Evolutionary conservation across 352 stramenopile species (phyloP), one percentile per base, ranked within the genome.

Genomic region (Globisporangium spinosum): DNA sequence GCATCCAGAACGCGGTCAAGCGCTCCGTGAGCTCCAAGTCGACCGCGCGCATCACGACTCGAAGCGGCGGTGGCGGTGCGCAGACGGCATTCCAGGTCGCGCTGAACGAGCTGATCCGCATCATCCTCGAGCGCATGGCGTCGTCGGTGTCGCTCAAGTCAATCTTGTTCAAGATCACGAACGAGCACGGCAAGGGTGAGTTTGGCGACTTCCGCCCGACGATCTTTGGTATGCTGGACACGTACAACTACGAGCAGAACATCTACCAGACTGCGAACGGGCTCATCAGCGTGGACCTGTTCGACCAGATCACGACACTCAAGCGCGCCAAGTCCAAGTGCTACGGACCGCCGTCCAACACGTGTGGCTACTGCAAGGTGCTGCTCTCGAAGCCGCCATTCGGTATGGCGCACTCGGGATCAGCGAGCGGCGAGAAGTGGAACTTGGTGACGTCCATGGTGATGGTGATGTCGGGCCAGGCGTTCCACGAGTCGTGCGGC

Each of bases 141-240:
- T 97, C 91, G 1, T 97, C 86, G 35, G 93, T 98, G 59, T 97
- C 94, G 35, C 75, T 98, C 12, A 92, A 91, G 72, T 92, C 96
- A 68, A 94, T 98, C 43, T 75, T 98, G 60, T 95, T 97, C 63
- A 98, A 98, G 79, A 97, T 98, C 62, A 98, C 94, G 58, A 97
- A 90, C 56, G 95, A 98, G 72, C 90, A 98, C 75, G 90, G 91
- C 10, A 91, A 91, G 62, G 96, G 89, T 71, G 87, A 93, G 51
- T 96, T 98, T 69, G 94, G 93, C 23, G 95, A 98, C 68, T 96
- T 98, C 73, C 89, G 94, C 2, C 92, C 97, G 49, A 98, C 97
- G 58, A 94, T 98, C 64, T 94, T 97, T 43, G 94, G 89, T 71
- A 97, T 98, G 80, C 72, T 98, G n/a, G 90, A 93, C 72, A 98